Evolutionary conservation across 2,329 filamentous ascomycete species (phyloP).

Genomic region (Didymosphaeria variabile): DNA sequence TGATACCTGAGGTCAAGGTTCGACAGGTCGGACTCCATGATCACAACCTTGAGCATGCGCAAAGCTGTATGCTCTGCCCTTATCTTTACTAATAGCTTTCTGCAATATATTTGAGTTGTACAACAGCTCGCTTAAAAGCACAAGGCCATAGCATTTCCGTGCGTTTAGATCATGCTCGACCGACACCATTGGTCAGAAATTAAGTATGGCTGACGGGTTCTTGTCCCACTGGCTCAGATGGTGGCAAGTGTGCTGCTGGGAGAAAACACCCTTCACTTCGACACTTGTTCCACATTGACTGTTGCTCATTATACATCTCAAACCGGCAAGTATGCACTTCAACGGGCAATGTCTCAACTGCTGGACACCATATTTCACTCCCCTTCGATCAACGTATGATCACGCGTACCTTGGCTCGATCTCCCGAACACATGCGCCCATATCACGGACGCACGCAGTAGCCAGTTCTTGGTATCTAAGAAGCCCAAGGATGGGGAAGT

Average conservation of each 20-base stretch:
- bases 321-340: too few species aligned
- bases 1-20: neutral
- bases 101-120: constrained; percentile 9
- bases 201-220: neutral
- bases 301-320: too few species aligned
- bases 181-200: neutral
- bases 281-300: too few species aligned
- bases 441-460: too few species aligned
- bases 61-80: neutral
- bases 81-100: neutral
- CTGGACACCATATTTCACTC: too few species aligned
- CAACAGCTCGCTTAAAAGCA: constrained; percentile 7
- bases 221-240: neutral
- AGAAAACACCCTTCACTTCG: too few species aligned
- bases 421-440: too few species aligned
- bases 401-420: too few species aligned
- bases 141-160: neutral
- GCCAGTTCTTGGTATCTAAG: too few species aligned
- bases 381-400: too few species aligned
- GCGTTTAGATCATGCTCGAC: neutral
- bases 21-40: neutral
- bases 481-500: too few species aligned
- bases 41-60: neutral
- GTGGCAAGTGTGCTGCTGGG: neutral
- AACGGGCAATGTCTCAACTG: too few species aligned